These are phyloP conservation scores for Gnomoniopsis smithogilvyi DNA, from an alignment of 2,329 filamentous ascomycete species.

Conservation along the genomic window DNA sequence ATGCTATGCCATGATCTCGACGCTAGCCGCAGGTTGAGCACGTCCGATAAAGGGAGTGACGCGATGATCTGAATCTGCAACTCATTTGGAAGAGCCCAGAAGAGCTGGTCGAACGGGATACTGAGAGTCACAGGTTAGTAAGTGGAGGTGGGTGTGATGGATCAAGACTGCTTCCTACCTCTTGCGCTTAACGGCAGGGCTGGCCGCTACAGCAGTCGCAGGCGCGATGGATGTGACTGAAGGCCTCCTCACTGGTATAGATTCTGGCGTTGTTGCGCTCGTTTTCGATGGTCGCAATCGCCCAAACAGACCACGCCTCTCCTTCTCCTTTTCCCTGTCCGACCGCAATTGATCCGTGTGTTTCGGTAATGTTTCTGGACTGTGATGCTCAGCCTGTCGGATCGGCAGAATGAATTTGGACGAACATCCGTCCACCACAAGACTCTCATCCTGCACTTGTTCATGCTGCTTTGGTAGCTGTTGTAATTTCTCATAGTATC, in stretches of 20 bases:
- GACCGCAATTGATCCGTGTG: constrained; percentile 23
- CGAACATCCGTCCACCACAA: constrained; percentile 24
- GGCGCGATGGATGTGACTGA: constrained; percentile 11
- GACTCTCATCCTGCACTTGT: constrained; percentile 29
- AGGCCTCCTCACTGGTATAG: constrained; percentile 8
- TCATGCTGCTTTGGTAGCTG: constrained; percentile 49
- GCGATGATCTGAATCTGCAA: constrained; percentile 62
- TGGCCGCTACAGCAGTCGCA: constrained; percentile 18
- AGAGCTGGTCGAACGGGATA: constrained; percentile 53
- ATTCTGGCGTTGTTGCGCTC: constrained; percentile 6
- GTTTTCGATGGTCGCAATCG: constrained; percentile 14
- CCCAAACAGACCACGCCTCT: constrained; percentile 15
- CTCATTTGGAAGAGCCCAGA: constrained; percentile 57
- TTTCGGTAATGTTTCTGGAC: constrained; percentile 20
- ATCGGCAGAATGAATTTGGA: constrained; percentile 28
- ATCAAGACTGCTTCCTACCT: constrained; percentile 26
- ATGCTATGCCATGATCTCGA: constrained; percentile 59
- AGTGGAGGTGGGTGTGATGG: not conserved
- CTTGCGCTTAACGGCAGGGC: constrained; percentile 23
- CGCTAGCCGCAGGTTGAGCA: constrained; percentile 56
- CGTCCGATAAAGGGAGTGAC: constrained; percentile 56
- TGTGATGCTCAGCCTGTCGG: constrained; percentile 21
- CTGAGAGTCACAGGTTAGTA: constrained; percentile 20
- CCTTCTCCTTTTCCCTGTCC: constrained; percentile 19
- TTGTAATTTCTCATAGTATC: constrained; percentile 60